A percentile compares a stretch with the other conserved stretches of the same genome.
These are phyloP conservation scores for Rhazya stricta DNA, from an alignment of 257 asterid species.

Conservation along the genomic window DNA sequence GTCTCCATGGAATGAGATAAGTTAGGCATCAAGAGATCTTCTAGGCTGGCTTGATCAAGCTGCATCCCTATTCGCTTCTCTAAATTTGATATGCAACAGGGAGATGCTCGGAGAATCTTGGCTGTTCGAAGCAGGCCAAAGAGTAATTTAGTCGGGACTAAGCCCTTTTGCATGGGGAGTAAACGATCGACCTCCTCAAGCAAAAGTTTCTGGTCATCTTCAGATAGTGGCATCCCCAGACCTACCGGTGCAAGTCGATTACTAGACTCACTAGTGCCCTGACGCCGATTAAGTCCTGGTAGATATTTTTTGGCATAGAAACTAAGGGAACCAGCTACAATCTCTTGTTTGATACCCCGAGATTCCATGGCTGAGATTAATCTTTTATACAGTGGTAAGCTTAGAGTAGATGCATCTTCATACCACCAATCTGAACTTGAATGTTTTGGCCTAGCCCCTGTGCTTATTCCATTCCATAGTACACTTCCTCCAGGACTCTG, in stretches of 20 bases:
- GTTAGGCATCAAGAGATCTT: slow-evolving; percentile 91
- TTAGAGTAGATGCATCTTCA: slow-evolving; percentile 81
- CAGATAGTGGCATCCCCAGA: slow-evolving; percentile 44
- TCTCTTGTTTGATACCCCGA: slow-evolving; percentile 61
- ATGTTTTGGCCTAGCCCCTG: slow-evolving; percentile 78
- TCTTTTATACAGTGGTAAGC: slow-evolving; percentile 63
- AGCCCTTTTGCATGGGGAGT: slow-evolving; percentile 79
- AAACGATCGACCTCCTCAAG: slow-evolving; percentile 74
- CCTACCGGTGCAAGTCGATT: slow-evolving; percentile 40
- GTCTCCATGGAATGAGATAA: slow-evolving; percentile 87
- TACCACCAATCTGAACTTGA: slow-evolving; percentile 91
- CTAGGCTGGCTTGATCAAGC: slow-evolving; percentile 91
- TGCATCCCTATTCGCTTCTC: slow-evolving; percentile 88
- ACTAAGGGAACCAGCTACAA: slow-evolving; percentile 66
- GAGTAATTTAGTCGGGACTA: slow-evolving; percentile 62
- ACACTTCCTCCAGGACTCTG: slow-evolving; percentile 98
- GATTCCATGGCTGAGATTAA: slow-evolving; percentile 71
- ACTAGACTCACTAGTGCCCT: slow-evolving; percentile 45
- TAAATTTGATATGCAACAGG: slow-evolving; percentile 51
- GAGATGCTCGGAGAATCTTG: slow-evolving; percentile 64
- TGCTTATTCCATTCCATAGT: slow-evolving; percentile 96
- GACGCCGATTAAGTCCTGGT: slow-evolving; percentile 79
- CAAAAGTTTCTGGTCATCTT: slow-evolving; percentile 77
- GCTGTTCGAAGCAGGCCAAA: slow-evolving; percentile 84
- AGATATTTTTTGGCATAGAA: slow-evolving; percentile 68